Base-by-base conservation (phyloP, 1,139 yeast genomes). In the Blastobotrys indianensis region DNA sequence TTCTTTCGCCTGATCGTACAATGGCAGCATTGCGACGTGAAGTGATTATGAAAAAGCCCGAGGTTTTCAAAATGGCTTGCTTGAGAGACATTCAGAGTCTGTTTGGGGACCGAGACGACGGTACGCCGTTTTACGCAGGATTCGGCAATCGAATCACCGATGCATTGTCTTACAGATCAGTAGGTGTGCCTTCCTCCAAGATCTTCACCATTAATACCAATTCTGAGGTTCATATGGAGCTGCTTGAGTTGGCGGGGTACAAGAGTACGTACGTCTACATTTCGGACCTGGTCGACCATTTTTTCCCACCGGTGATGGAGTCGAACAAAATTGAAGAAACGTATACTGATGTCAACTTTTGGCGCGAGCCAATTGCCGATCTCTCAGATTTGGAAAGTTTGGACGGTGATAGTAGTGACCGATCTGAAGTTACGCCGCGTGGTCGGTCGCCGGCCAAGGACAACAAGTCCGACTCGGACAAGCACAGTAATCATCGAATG, bases 21-120 rank as follows among this genome's bases (percentile, higher is more conserved):
- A 87, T 94, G 72, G 98, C 98, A 1, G 98, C 98, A 0, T 69
- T 94, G 47, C 76, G 77, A 56, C 74, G 98, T 53, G 99, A 94
- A 61, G 94, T 94, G 37, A 92, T 94, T 42, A 70, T 92, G 61
- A 85, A 88, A 55, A 90, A 92, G 61, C 98, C 99, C 0, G 98
- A 94, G 63, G 94, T 94, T 30, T 94, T 94, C 72, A 94, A 94
- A 60, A 94, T 94, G 94, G 95, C 98, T 0, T 92, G 98, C 66
- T 71, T 94, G 52, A 80, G 83, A 44, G 99, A 94, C 68, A 82
- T 94, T 50, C 79, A 80, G 57, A 76, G 82, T 47, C 70, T 94
- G 30, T 79, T 63, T 53, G 67, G 62, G 10, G 65, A 59, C 37
- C 54, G 50, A 10, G 59, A 59, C 25, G 55, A 55, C 29, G 53